Evolutionary conservation across 306 rosid genomes (phyloP).

Genomic region (Castanea mollissima): DNA sequence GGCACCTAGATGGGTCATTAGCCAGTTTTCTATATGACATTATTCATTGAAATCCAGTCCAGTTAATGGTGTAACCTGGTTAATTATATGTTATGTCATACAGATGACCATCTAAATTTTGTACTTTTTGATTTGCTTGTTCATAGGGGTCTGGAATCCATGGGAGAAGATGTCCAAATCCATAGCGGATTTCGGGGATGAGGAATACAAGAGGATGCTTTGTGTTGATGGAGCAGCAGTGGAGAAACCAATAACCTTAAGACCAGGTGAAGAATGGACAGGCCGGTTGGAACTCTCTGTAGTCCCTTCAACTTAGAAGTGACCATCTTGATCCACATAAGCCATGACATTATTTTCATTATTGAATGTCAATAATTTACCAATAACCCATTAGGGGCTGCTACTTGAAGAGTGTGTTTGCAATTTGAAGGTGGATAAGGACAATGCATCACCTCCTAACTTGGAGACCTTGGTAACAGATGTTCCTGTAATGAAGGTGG

Average conservation of each 20-base stretch:
- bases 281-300: slow-evolving; percentile 74
- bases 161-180: slow-evolving; percentile 77
- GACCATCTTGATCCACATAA: background rate
- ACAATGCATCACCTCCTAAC: background rate
- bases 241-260: slow-evolving; percentile 68
- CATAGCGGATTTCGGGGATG: slow-evolving; percentile 72
- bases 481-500: slow-evolving; percentile 11
- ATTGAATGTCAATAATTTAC: background rate
- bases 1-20: no score
- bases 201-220: slow-evolving; percentile 83
- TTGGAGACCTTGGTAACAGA: background rate
- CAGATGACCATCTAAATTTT: background rate
- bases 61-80: background rate
- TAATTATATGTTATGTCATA: background rate
- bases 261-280: slow-evolving; percentile 87
- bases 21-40: no score
- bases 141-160: slow-evolving; percentile 89
- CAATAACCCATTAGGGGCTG: background rate
- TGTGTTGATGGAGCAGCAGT: slow-evolving; percentile 85
- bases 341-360: background rate
- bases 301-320: slow-evolving; percentile 43
- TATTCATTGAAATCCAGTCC: background rate
- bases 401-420: background rate
- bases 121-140: slow-evolving; percentile 3
- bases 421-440: slow-evolving; percentile 6